Evolutionary conservation across 108 stramenopile species (phyloP), one percentile per base, ranked within the genome.

Genomic region (Nitzschia inconspicua): DNA sequence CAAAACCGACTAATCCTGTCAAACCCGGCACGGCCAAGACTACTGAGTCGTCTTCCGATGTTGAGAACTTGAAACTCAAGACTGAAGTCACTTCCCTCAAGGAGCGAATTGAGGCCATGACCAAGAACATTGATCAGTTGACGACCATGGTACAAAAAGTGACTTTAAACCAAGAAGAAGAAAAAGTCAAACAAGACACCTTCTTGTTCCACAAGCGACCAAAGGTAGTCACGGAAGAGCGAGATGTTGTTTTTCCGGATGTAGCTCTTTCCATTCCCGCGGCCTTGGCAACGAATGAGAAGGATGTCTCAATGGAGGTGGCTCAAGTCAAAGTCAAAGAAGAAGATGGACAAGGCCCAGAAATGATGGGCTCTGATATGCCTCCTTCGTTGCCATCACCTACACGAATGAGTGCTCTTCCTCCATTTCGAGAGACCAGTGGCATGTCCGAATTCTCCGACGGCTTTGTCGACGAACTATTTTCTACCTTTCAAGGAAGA

Each of bases 101-200:
- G 51, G 69, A 84, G 29, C 75, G 73, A 27, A 80, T 92, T 35
- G 81, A 81, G 42, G 82, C 70, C 34, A 92, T 92, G 86, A 82
- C 80, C 16, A 91, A 86, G 58, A 88, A 88, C 52, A 88, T 92
- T 58, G 82, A 88, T 60, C 64, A 84, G 43, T 71, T 92, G 5
- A 80, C 91, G 0, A 60, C 67, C 11, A 52, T 92, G 60, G 85
- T 88, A 5, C 67, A 84, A 52, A 85, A 82, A 32, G 85, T 88
- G 10, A 68, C 78, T 26, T 48, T 86, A 4, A 62, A 67, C 10
- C 72, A 80, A n/a, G 50, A 73, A 22, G 65, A 65, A n/a, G 29
- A 54, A 4, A 27, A 13, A 11, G 28, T 20, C n/a, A n/a, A n/a
- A n/a, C n/a, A n/a, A n/a, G n/a, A n/a, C n/a, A n/a, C n/a, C n/a